These are phyloP conservation scores for Yamadazyma mexicana DNA, from an alignment of 1,139 yeast genomes.

Conservation along the genomic window DNA sequence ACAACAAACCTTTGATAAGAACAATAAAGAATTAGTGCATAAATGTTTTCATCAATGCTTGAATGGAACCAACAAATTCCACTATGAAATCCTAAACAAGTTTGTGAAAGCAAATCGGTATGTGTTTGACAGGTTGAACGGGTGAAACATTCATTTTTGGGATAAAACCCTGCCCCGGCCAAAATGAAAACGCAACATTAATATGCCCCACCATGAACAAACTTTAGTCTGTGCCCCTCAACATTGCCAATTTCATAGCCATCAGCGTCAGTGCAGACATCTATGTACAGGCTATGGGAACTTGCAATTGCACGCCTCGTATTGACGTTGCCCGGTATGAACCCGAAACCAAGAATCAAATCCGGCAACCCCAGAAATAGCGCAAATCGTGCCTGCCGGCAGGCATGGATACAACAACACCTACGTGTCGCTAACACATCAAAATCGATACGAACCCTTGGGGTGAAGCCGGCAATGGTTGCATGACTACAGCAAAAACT, in stretches of 20 bases:
- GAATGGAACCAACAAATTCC: conserved; percentile 10
- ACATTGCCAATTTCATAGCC: no score
- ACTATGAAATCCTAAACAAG: conserved; percentile 12
- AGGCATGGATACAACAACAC: no score
- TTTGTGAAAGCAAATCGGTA: conserved; percentile 8
- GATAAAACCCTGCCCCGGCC: no score
- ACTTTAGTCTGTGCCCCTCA: no score
- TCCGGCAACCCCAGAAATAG: no score
- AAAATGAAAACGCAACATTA: no score
- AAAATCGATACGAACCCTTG: neutral
- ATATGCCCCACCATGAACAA: no score
- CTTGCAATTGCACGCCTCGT: no score
- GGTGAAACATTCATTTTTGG: neutral
- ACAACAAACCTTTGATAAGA: conserved; percentile 8
- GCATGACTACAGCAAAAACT: neutral
- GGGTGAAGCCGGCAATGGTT: neutral
- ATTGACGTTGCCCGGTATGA: no score
- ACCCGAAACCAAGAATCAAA: neutral
- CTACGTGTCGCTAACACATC: no score
- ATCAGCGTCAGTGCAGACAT: no score
- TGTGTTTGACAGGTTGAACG: neutral
- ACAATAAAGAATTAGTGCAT: conserved; percentile 3
- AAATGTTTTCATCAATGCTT: conserved; percentile 9
- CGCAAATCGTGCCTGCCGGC: no score
- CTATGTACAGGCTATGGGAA: neutral